Evolutionary conservation across 2,329 filamentous ascomycete genomes (phyloP), one percentile per base, ranked within the genome.

Genomic region (Endocalyx cinctus): DNA sequence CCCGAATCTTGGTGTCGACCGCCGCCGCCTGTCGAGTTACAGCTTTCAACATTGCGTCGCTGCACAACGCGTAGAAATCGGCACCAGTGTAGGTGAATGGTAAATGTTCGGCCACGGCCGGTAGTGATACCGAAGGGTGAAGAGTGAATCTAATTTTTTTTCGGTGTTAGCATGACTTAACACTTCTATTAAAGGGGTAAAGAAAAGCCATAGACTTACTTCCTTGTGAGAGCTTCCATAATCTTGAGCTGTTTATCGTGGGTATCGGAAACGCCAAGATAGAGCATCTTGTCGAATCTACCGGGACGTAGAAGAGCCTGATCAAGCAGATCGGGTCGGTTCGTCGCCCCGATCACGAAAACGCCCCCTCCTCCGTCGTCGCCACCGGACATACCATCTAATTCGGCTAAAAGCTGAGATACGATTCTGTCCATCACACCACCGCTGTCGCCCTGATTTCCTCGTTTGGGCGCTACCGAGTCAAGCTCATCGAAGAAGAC

Each of bases 401-500:
- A 70, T 63, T 98, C 92, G 0, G 92, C 92, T 10, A 98, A 75
- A 27, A 98, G 68, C 65, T 97, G 92, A 39, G 84, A 92, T 32
- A 98, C 90, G 46, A 97, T 97, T 35, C 92, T 80, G 58, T 97
- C 92, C 90, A 97, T 97, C 35, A 97, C 92, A 54, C 92, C 92
- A 37, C 92, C 90, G 43, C 87, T 95, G 53, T 97, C 92, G 30
- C 92, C 92, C 60, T 97, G 90, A 52, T 97, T 97, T 23, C 92
- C 92, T 62, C 92, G 77, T 67, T 97, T 97, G 0, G 92, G 92
- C 5, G 92, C 90, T 3, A 97, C 90, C 1, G 86, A 92, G 59
- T 95, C 88, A 47, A 95, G 59, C 59, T 95, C 88, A 52, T 95
- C 88, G 52, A 95, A 94, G 69, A 95, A 95, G 31, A 95, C 87